phyloP scores from a whole-genome alignment of 164 flowering plant genomes.

The Litsea cubeba region DNA sequence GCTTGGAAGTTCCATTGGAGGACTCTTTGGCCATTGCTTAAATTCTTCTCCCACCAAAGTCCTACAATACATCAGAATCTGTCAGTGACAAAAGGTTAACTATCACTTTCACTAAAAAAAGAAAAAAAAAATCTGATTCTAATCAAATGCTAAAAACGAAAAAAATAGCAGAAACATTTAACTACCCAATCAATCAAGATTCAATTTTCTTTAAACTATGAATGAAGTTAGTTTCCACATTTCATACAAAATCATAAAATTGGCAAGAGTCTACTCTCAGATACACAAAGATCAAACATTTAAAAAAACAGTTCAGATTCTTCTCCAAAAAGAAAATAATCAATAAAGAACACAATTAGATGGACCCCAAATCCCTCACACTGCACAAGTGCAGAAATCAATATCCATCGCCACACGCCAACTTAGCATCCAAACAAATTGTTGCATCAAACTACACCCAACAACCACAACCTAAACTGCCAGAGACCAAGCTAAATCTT shows the following conservation, averaged over 20 bases:
- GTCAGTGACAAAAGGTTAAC: neutral
- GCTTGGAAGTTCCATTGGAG: slow-evolving; percentile 52
- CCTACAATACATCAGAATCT: neutral
- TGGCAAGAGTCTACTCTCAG: neutral
- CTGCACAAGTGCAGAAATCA: neutral
- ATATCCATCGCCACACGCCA: neutral
- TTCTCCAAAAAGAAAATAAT: neutral
- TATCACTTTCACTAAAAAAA: neutral
- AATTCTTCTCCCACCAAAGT: slow-evolving; percentile 14
- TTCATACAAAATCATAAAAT: neutral
- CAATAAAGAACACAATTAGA: no score
- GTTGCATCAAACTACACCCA: no score
- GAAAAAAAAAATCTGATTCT: neutral
- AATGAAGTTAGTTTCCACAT: neutral
- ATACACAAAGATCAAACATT: neutral
- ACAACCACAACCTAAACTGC: no score
- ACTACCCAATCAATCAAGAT: neutral
- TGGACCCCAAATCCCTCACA: neutral
- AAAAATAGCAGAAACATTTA: no score
- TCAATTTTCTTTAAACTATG: no score
- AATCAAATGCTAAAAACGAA: neutral
- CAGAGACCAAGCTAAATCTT: no score
- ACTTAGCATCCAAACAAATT: no score
- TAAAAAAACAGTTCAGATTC: neutral
- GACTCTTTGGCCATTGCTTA: slow-evolving; percentile 37